phyloP scores from a whole-genome alignment of 257 asterid species.

The Lycium ferocissimum region DNA sequence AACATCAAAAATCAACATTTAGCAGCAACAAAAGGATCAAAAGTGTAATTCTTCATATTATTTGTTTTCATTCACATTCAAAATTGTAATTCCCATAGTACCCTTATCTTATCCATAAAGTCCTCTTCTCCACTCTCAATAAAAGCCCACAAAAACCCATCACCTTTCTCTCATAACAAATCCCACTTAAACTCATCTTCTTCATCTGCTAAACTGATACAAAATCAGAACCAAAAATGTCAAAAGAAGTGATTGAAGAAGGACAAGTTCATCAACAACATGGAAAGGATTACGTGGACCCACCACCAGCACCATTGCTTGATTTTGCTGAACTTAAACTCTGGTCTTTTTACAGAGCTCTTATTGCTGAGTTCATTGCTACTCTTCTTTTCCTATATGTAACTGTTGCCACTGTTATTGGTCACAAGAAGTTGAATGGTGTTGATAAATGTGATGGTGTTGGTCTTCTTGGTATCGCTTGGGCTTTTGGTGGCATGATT shows the following conservation, averaged over 20 bases:
- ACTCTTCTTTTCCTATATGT: slow-evolving; percentile 80
- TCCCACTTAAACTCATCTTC: neutral
- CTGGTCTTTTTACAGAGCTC: slow-evolving; percentile 84
- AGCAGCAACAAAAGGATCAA: neutral
- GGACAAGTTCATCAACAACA: slow-evolving; percentile 47
- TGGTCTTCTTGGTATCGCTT: slow-evolving; percentile 79
- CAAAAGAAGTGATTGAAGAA: slow-evolving; percentile 80
- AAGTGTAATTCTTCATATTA: neutral
- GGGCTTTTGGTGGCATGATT: slow-evolving; percentile 96
- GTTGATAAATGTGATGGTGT: slow-evolving; percentile 81
- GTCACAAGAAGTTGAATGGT: slow-evolving; percentile 62
- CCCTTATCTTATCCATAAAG: slow-evolving; percentile 63
- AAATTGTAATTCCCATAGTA: slow-evolving; percentile 42
- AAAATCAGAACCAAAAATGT: slow-evolving; percentile 45
- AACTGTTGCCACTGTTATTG: slow-evolving; percentile 81
- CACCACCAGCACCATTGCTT: slow-evolving; percentile 80
- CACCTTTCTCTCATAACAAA: neutral
- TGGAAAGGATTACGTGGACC: slow-evolving; percentile 83
- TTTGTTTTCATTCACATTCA: neutral
- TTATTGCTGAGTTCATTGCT: slow-evolving; percentile 80
- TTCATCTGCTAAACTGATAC: neutral
- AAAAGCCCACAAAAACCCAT: neutral
- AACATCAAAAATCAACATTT: neutral
- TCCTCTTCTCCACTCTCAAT: slow-evolving; percentile 33
- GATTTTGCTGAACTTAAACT: slow-evolving; percentile 64